Conservation (phyloP, 2,329 filamentous ascomycete species). For the Orbilia javanica region DNA sequence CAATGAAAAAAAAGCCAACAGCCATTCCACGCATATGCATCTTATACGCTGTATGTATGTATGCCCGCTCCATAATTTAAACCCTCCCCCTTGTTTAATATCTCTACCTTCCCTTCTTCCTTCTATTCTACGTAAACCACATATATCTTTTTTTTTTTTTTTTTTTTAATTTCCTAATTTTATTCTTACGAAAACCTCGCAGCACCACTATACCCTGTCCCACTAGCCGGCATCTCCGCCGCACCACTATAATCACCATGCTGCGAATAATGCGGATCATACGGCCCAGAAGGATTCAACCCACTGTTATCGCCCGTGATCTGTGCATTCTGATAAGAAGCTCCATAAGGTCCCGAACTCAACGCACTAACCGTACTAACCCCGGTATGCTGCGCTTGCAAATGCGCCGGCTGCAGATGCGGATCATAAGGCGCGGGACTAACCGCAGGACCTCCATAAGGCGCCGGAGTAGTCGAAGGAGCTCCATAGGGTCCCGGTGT, state of each 20-base stretch:
- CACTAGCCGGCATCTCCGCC: constrained; percentile 22
- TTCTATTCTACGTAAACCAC: not conserved
- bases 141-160: not conserved
- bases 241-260: constrained; percentile 42
- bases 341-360: constrained; percentile 23
- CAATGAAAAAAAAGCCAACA: not conserved
- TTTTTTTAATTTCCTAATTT: not conserved
- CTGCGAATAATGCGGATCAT: constrained; percentile 54
- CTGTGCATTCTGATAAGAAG: constrained; percentile 33
- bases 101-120: not conserved
- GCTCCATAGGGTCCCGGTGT: constrained; percentile 37
- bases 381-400: constrained; percentile 52
- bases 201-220: constrained; percentile 30
- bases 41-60: constrained; percentile 1
- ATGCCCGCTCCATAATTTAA: not conserved
- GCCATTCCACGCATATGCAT: constrained; percentile 8
- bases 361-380: constrained; percentile 41
- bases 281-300: constrained; percentile 24
- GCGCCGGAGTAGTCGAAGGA: constrained; percentile 17
- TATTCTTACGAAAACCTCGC: constrained; percentile 50
- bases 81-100: not conserved
- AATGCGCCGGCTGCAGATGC: constrained; percentile 46
- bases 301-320: constrained; percentile 33
- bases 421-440: constrained; percentile 52
- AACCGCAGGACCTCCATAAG: constrained; percentile 18